Evolutionary conservation across 805 yeast genomes (phyloP).

Genomic region (Candida patagonica): DNA sequence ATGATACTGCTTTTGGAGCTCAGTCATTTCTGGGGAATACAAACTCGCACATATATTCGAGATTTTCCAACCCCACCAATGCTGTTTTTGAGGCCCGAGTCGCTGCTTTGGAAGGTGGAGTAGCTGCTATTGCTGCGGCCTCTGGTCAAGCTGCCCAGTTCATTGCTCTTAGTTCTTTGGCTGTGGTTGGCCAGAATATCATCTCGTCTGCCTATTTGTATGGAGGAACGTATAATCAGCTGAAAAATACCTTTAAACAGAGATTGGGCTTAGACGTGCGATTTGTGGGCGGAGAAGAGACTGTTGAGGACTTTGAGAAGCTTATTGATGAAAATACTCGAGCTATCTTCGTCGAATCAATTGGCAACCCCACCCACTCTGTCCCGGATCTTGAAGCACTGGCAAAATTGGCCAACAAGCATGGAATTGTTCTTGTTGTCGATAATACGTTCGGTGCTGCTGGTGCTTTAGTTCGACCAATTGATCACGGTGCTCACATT

Average conservation of each 20-base stretch:
- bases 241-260: slow-evolving; percentile 84
- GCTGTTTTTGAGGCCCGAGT: slow-evolving; percentile 87
- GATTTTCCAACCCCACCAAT: slow-evolving; percentile 87
- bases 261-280: slow-evolving; percentile 76
- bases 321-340: slow-evolving; percentile 77
- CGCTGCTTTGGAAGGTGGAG: slow-evolving; percentile 89
- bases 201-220: slow-evolving; percentile 78
- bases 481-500: slow-evolving; percentile 85
- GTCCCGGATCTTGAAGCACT: slow-evolving; percentile 84
- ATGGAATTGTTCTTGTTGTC: slow-evolving; percentile 84
- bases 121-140: slow-evolving; percentile 77
- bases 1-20: slow-evolving; percentile 86
- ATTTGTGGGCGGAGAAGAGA: slow-evolving; percentile 72
- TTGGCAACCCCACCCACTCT: slow-evolving; percentile 88
- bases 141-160: slow-evolving; percentile 97
- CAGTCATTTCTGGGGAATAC: slow-evolving; percentile 76
- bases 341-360: slow-evolving; percentile 81
- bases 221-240: slow-evolving; percentile 95
- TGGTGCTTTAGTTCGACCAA: slow-evolving; percentile 76
- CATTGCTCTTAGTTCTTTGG: slow-evolving; percentile 71
- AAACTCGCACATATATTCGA: slow-evolving; percentile 79
- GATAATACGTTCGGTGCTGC: slow-evolving; percentile 98
- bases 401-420: slow-evolving; percentile 66
- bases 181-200: slow-evolving; percentile 83
- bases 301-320: slow-evolving; percentile 60